Evolutionary conservation across 2,329 filamentous ascomycete genomes (phyloP), one percentile per base, ranked within the genome.

Genomic region (Ceratocystis ficicola): DNA sequence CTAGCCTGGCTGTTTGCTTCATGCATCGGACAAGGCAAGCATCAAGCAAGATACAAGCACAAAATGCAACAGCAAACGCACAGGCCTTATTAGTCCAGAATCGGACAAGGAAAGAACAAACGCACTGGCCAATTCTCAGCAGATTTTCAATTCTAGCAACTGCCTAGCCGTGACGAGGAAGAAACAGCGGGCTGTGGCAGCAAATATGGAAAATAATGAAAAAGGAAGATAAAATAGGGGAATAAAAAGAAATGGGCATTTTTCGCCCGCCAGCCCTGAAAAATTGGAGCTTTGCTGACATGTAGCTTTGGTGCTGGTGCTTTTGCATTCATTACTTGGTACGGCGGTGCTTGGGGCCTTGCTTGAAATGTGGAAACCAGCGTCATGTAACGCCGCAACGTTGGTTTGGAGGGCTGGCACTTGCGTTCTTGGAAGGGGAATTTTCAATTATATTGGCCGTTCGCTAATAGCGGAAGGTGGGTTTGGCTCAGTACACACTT

Each of bases 81-180:
- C 50, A 55, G 25, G 50, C 50, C 50, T 15, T 55, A 55, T 55
- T 55, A 28, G 50, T 25, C 20, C 36, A 41, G 30, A 22, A 28
- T 55, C 50, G 50, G 20, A n/a, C 50, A 25, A 22, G 50, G 50
- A 55, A 28, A 55, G 50, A 20, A 55, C 36, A 15, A 41, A 41
- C 50, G 50, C 50, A 55, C 25, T 55, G 50, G 50, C 50, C 50
- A 55, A 55, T 55, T 55, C 50, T 55, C 50, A 55, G 25, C 22
- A 25, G 28, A 25, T 55, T 55, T 55, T 48, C n/a, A 48, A 48
- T 48, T 48, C 17, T n/a, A 48, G 46, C 17, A 48, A 41, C 12
- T 41, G 10, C 36, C 36, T 41, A 41, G 46, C 6, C 46, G 46
- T 48, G 46, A 48, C n/a, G 32, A 48, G 28, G 59, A 62, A 46